Evolutionary conservation across 2,329 filamentous ascomycete species (phyloP), one percentile per base, ranked within the genome.

Genomic region (Pezicula carpinea): DNA sequence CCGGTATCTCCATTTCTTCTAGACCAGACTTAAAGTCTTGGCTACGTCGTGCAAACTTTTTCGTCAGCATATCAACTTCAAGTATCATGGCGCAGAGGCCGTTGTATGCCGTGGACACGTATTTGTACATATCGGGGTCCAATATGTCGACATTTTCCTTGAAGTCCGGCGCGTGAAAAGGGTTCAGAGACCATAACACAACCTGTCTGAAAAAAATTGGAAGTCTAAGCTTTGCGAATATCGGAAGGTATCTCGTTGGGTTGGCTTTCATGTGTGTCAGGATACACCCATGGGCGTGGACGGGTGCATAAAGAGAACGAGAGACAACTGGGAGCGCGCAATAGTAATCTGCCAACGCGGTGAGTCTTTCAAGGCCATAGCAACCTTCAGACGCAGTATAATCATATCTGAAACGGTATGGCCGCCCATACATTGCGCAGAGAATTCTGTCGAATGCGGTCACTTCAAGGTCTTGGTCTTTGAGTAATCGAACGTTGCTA

Each of bases 391-490:
- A 13, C 5, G 10, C 17, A 50, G 15, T 4, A 18, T 6, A 3
- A 7, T 18, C 5, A 50, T 19, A n/a, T 48, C 39, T 6, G 2
- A 14, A 18, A 19, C 35, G 23, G 22, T 47, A 44, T 15, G 31
- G 23, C 0, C 31, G 39, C 21, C 17, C 8, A 18, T 45, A 52
- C 3, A 54, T 13, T 1, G 50, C 50, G 8, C 26, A 36, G 2
- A 54, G 40, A 26, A 54, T 13, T 11, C 47, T 51, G 1, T 47
- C 11, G 17, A 54, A 54, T 5, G 33, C 23, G 5, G 15, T 39
- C 11, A 32, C 42, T 31, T 52, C 34, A 1, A 19, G 8, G 4
- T 2, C 6, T 11, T n/a, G 4, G 13, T 46, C 14, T 21, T 38
- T 34, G 17, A 11, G 3, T 10, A 29, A 29, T 4, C 13, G 8